Percentiles rank a stretch among this genome's conserved stretches.
phyloP scores from a whole-genome alignment of 169 alveolate genomes.

The Perkinsus chesapeaki region DNA sequence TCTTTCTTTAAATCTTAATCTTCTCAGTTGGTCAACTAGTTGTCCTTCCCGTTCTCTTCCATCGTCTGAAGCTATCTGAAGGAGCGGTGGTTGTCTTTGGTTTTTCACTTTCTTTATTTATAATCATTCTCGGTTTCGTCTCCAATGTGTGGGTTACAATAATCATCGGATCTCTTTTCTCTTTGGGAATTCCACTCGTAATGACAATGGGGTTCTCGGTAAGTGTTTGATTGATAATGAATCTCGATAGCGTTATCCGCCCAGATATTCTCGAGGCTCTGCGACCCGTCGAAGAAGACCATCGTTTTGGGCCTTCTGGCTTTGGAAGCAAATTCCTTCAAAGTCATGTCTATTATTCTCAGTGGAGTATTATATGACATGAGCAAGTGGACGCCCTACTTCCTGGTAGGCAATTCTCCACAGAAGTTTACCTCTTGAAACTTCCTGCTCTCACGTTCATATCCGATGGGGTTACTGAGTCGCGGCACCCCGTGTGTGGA shows the following conservation, averaged over 20 bases:
- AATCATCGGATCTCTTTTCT: background rate
- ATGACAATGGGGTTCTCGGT: background rate
- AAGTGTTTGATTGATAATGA: background rate
- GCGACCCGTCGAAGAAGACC: background rate
- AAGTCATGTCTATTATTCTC: background rate
- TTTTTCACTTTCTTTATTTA: background rate
- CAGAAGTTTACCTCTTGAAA: background rate
- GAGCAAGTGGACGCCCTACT: background rate
- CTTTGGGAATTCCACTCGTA: background rate
- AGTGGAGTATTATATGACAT: background rate
- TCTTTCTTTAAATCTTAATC: background rate
- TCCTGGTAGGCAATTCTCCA: background rate
- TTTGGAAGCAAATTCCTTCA: background rate
- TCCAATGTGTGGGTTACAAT: background rate
- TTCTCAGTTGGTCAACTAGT: background rate
- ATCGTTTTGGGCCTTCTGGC: background rate
- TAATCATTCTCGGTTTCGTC: background rate
- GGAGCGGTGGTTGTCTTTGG: background rate
- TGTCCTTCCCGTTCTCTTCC: background rate
- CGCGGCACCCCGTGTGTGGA: too few species aligned
- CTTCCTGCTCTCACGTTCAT: too few species aligned
- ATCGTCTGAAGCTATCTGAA: background rate
- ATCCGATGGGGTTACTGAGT: too few species aligned
- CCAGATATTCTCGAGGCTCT: background rate
- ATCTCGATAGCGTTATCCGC: too few species aligned